These are phyloP conservation scores for Tylopilus felleus DNA, from an alignment of 768 basidiomycete species.

Conservation along the genomic window DNA sequence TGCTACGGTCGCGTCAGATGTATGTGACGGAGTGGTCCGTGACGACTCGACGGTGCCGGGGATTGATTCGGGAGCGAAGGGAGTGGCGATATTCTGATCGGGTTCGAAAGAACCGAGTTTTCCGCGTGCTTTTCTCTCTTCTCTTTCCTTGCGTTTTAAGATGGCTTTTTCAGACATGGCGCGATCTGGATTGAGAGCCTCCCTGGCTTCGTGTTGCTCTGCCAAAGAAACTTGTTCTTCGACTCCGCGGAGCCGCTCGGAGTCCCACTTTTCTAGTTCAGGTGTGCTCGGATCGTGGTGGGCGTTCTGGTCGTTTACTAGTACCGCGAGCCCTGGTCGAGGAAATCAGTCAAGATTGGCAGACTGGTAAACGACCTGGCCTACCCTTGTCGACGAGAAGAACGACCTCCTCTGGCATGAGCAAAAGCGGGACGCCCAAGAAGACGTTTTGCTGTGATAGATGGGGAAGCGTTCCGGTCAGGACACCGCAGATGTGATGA, in stretches of 20 bases:
- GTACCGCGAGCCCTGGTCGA: conserved; percentile 62
- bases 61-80: neutral
- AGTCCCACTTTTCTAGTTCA: conserved; percentile 54
- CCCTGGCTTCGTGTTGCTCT: conserved; percentile 49
- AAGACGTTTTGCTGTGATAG: conserved; percentile 96
- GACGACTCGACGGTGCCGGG: conserved; percentile 1
- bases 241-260: conserved; percentile 43
- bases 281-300: conserved; percentile 47
- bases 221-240: conserved; percentile 47
- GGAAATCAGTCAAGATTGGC: neutral
- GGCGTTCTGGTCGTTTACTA: conserved; percentile 69
- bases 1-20: conserved; percentile 2
- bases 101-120: conserved; percentile 7
- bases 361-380: too few relatives aligned
- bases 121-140: conserved; percentile 38
- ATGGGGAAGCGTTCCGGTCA: conserved; percentile 90
- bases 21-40: neutral
- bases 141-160: conserved; percentile 69
- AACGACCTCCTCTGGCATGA: conserved; percentile 91
- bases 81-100: conserved; percentile 8
- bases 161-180: conserved; percentile 61
- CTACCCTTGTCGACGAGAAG: conserved; percentile 80
- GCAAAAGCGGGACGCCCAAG: conserved; percentile 82
- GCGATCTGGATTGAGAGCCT: conserved; percentile 34
- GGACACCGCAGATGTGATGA: conserved; percentile 79